These are phyloP conservation scores for Sarocladium kiliense DNA, from an alignment of 2,329 filamentous ascomycete genomes.

Conservation along the genomic window DNA sequence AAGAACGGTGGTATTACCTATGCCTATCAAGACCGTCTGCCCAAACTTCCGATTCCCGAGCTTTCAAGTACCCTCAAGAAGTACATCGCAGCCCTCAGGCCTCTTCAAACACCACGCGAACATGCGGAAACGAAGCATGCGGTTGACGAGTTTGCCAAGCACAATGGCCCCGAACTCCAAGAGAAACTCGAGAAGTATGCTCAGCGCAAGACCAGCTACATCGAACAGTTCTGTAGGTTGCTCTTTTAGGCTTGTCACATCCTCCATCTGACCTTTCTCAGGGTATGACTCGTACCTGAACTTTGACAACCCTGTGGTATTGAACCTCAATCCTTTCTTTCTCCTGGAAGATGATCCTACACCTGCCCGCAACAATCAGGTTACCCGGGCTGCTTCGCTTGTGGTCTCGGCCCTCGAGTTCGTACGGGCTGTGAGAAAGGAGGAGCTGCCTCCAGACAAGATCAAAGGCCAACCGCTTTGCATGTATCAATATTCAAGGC, in stretches of 20 bases:
- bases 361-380: slow-evolving; percentile 91
- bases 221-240: slow-evolving; percentile 91
- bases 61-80: slow-evolving; percentile 71
- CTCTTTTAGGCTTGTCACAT: background rate
- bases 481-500: slow-evolving; percentile 96
- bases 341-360: slow-evolving; percentile 95
- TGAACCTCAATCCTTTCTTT: slow-evolving; percentile 98
- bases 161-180: slow-evolving; percentile 79
- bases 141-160: slow-evolving; percentile 74
- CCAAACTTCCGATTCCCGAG: slow-evolving; percentile 89
- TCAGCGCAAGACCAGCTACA: slow-evolving; percentile 86
- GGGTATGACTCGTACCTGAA: slow-evolving; percentile 99
- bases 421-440: slow-evolving; percentile 84
- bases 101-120: slow-evolving; percentile 75
- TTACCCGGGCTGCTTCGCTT: slow-evolving; percentile 87
- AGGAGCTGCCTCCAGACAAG: slow-evolving; percentile 86
- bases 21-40: slow-evolving; percentile 79
- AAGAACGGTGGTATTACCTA: slow-evolving; percentile 77
- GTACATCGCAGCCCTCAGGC: slow-evolving; percentile 74
- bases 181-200: slow-evolving; percentile 89
- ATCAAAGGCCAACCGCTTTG: slow-evolving; percentile 79
- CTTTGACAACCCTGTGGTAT: slow-evolving; percentile 93
- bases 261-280: slow-evolving; percentile 28
- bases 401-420: slow-evolving; percentile 88
- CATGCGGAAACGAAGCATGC: slow-evolving; percentile 77